Percentiles rank a stretch among this genome's conserved stretches.
These are phyloP conservation scores for Pyrrhoderma noxium DNA, from an alignment of 1,284 basidiomycete genomes.

Conservation along the genomic window DNA sequence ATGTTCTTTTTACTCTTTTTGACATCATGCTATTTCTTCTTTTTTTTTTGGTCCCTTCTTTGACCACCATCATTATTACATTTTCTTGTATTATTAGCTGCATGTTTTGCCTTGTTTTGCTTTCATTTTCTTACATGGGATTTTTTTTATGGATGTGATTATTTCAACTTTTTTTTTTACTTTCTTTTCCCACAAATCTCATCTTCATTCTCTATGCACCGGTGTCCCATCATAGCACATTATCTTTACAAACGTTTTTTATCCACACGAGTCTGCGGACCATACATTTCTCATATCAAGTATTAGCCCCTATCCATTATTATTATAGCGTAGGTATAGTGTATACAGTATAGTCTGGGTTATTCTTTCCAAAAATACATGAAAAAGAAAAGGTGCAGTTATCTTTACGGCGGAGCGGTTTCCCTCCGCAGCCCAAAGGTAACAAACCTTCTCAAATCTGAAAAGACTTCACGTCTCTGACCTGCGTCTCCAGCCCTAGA, in stretches of 20 bases:
- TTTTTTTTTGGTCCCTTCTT: neutral
- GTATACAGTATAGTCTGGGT: neutral
- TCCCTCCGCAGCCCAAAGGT: conserved; percentile 78
- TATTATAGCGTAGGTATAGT: neutral
- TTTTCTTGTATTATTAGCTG: neutral
- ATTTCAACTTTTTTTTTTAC: neutral
- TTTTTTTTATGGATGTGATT: too few species aligned
- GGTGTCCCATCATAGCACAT: neutral
- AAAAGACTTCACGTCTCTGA: conserved; percentile 71
- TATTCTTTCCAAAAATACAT: too few species aligned
- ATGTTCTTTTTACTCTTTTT: neutral
- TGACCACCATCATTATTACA: neutral
- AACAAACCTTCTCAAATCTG: conserved; percentile 78
- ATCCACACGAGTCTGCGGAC: too few species aligned
- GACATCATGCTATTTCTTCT: too few species aligned
- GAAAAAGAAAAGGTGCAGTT: too few species aligned
- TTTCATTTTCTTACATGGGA: neutral
- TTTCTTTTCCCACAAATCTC: neutral
- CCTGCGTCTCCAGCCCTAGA: conserved; percentile 27
- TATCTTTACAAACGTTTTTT: too few species aligned
- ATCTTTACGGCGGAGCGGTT: conserved; percentile 31
- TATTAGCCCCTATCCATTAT: conserved; percentile 2
- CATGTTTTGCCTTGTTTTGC: neutral
- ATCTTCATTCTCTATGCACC: neutral
- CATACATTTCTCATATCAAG: neutral